Conservation (phyloP, 208 protist genomes). For the Strigomonas oncopelti region DNA sequence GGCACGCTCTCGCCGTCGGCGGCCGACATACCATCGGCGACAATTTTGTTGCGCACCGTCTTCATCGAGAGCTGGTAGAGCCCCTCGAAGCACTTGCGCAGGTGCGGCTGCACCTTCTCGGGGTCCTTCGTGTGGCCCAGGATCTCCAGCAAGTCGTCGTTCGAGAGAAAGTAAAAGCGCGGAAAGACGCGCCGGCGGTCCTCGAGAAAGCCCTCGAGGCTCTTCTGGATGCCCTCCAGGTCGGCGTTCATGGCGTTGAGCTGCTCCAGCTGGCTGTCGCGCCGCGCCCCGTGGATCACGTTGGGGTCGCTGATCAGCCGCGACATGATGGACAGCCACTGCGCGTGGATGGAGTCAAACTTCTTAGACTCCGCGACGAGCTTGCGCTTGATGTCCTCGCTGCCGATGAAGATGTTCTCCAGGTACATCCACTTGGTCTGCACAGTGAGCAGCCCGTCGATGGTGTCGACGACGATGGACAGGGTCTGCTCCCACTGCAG, state of each 20-base stretch:
- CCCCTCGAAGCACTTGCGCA: slow-evolving; percentile 98
- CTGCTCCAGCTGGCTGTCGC: slow-evolving; percentile 89
- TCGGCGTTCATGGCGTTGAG: slow-evolving; percentile 92
- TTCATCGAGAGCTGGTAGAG: slow-evolving; percentile 89
- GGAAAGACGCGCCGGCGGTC: slow-evolving; percentile 95
- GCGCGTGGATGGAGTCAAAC: slow-evolving; percentile 94
- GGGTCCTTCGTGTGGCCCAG: slow-evolving; percentile 96
- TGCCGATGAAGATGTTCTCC: slow-evolving; percentile 96
- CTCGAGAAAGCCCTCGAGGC: slow-evolving; percentile 96
- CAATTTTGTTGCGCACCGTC: slow-evolving; percentile 56
- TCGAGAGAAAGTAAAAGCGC: slow-evolving; percentile 98
- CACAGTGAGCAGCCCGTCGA: slow-evolving; percentile 90
- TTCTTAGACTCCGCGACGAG: slow-evolving; percentile 93
- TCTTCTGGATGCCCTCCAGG: slow-evolving; percentile 97
- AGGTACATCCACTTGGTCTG: slow-evolving; percentile 97
- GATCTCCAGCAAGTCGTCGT: slow-evolving; percentile 97
- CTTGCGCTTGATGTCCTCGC: slow-evolving; percentile 97
- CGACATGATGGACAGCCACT: slow-evolving; percentile 90
- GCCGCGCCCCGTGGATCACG: slow-evolving; percentile 79
- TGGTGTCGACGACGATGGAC: slow-evolving; percentile 91
- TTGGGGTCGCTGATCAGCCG: slow-evolving; percentile 88
- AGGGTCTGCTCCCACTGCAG: slow-evolving; percentile 94
- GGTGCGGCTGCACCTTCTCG: slow-evolving; percentile 93
- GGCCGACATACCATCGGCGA: slow-evolving; percentile 81
- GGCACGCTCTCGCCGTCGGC: slow-evolving; percentile 93